Evolutionary conservation across 2,329 filamentous ascomycete genomes (phyloP), one percentile per base, ranked within the genome.

Genomic region (Akanthomyces lecanii): DNA sequence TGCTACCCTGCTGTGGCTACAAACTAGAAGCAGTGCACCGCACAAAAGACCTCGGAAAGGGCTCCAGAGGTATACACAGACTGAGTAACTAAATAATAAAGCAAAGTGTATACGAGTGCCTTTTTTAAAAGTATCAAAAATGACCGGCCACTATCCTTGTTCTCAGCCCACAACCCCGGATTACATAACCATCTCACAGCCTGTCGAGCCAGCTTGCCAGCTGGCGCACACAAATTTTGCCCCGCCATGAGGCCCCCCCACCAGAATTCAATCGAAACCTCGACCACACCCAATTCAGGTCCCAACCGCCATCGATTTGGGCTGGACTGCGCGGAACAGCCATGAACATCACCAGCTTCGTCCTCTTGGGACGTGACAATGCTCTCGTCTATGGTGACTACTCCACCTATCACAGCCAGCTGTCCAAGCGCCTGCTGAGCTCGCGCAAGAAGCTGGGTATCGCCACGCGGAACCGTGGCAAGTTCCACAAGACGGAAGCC

Each of bases 311-410:
- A 21, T 61, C 55, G 40, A 60, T 42, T 51, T 28, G 50, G 51
- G 42, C 44, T 51, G 55, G 60, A 10, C 60, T 50, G 28, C 51
- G 30, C 59, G 30, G 12, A 38, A 10, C 18, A 47, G 21, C 63
- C 65, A 97, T 98, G 94, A 91, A 97, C 67, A 91, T 98, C 76
- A 98, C 95, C 63, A 86, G 86, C 69, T 93, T 91, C 67, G 81
- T 98, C 69, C 84, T 92, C 71, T 86, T 87, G 60, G 88, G 89
- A 67, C 85, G 95, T 66, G 90, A 96, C 74, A 85, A 90, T 71
- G 91, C 91, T 44, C 88, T 97, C 58, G 85, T 96, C 36, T 88
- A 95, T 67, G 93, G 92, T 69, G 92, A 97, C 78, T 93, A 97
- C 78, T 86, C 86, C 72, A 89, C 89, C 63, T 98, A 98, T 76